A percentile compares a stretch with the other conserved stretches of the same genome.
Conservation (phyloP, 2,329 filamentous ascomycete species). For the Nemania sp. region DNA sequence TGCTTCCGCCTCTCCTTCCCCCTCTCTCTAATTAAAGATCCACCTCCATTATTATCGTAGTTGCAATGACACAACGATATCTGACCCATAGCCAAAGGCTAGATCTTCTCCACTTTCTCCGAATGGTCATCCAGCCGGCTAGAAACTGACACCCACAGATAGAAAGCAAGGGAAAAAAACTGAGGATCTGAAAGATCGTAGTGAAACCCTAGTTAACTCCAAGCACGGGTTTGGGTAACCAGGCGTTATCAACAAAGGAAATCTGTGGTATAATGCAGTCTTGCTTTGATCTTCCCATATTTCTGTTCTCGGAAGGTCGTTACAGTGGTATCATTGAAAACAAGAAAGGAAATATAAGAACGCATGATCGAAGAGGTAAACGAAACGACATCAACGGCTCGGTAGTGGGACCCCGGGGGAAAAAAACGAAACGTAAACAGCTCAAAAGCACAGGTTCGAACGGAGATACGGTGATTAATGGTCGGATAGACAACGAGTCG, state of each 20-base stretch:
- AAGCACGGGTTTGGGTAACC: constrained; percentile 15
- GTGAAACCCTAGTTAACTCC: constrained; percentile 20
- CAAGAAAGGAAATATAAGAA: constrained; percentile 23
- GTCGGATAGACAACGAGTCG: constrained; percentile 1
- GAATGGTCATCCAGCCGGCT: constrained; percentile 27
- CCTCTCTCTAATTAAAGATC: too few relatives aligned
- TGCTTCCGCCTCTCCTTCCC: background rate
- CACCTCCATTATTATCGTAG: constrained; percentile 6
- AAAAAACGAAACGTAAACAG: constrained; percentile 19
- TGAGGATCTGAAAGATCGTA: background rate
- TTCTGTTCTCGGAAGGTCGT: constrained; percentile 28
- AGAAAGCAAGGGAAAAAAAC: background rate
- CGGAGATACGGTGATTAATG: background rate
- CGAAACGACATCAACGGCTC: constrained; percentile 21
- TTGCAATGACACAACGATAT: constrained; percentile 22
- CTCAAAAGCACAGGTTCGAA: constrained; percentile 11
- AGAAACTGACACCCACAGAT: constrained; percentile 14
- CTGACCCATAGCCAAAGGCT: constrained; percentile 31
- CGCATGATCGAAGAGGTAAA: constrained; percentile 26
- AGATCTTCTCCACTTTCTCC: constrained; percentile 23
- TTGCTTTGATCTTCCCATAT: constrained; percentile 27
- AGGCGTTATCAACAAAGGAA: constrained; percentile 15
- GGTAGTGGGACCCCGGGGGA: constrained; percentile 11
- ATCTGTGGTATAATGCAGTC: constrained; percentile 28
- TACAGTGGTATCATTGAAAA: constrained; percentile 43